Conservation (phyloP, 768 basidiomycete species). For the Termitomyces sp. region DNA sequence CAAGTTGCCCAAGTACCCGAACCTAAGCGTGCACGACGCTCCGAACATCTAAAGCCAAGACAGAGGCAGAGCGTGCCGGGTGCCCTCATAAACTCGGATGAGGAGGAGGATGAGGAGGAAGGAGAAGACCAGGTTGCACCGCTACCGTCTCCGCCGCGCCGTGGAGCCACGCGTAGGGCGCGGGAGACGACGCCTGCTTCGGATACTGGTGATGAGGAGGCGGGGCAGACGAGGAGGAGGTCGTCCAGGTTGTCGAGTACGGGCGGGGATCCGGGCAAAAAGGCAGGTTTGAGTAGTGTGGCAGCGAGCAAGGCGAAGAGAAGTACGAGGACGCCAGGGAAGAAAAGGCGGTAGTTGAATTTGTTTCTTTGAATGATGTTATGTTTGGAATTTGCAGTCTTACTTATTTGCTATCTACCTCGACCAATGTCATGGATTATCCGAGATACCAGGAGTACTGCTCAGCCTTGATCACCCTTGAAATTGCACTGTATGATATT, state of each 20-base stretch:
- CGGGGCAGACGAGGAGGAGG: conserved; percentile 36
- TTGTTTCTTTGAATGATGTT: neutral
- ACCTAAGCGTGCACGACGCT: conserved; percentile 3
- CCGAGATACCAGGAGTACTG: neutral
- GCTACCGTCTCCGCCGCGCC: conserved; percentile 27
- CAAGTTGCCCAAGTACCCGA: neutral
- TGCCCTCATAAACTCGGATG: conserved; percentile 36
- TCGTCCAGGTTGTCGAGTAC: conserved; percentile 38
- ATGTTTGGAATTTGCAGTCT: neutral
- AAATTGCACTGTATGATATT: neutral
- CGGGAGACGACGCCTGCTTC: conserved; percentile 27
- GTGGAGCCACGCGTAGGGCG: conserved; percentile 20
- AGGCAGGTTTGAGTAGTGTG: conserved; percentile 10
- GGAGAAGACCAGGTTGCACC: conserved; percentile 26
- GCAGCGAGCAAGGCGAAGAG: conserved; percentile 19
- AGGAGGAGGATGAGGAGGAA: conserved; percentile 23
- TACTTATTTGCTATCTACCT: neutral
- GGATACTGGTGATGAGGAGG: conserved; percentile 28
- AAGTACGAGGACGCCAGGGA: conserved; percentile 13
- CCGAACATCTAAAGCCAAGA: conserved; percentile 3
- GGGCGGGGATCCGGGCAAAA: conserved; percentile 22
- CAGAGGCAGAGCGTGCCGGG: conserved; percentile 38
- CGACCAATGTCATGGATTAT: neutral
- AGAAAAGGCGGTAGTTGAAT: conserved; percentile 15
- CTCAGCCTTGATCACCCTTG: neutral